These are phyloP conservation scores for Hysterangium stoloniferum DNA, from an alignment of 768 basidiomycete genomes.

Conservation along the genomic window DNA sequence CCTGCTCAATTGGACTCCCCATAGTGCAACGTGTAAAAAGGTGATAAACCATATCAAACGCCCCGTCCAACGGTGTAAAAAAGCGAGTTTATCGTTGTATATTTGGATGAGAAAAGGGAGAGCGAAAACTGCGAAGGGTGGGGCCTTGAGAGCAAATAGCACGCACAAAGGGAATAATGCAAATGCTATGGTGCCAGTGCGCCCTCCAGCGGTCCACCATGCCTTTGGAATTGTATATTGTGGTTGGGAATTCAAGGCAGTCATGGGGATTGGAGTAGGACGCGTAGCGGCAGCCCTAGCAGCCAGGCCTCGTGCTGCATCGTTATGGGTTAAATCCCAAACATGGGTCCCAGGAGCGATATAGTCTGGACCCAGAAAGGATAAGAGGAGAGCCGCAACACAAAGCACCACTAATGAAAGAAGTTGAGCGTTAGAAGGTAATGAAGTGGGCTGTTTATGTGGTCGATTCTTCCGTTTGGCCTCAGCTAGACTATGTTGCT, in stretches of 20 bases:
- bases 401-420: constrained; percentile 40
- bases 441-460: constrained; percentile 34
- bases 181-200: constrained; percentile 65
- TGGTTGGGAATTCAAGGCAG: constrained; percentile 33
- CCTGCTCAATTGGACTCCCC: constrained; percentile 56
- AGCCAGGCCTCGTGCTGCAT: constrained; percentile 16
- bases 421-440: constrained; percentile 61
- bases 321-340: constrained; percentile 30
- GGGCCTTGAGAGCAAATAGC: constrained; percentile 60
- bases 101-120: constrained; percentile 52
- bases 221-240: constrained; percentile 58
- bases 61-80: constrained; percentile 66
- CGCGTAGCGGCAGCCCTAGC: constrained; percentile 8
- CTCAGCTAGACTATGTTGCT: constrained; percentile 33
- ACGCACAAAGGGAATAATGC: constrained; percentile 64
- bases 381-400: constrained; percentile 35
- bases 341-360: constrained; percentile 42
- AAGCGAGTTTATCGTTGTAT: constrained; percentile 68
- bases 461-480: constrained; percentile 27
- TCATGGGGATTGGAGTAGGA: constrained; percentile 14
- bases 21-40: constrained; percentile 52
- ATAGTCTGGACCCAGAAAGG: constrained; percentile 63
- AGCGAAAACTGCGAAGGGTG: constrained; percentile 67
- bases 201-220: constrained; percentile 63
- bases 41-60: constrained; percentile 61